Evolutionary conservation across 495 filamentous ascomycete species (phyloP).

Genomic region (Aspergillus haitiensis): DNA sequence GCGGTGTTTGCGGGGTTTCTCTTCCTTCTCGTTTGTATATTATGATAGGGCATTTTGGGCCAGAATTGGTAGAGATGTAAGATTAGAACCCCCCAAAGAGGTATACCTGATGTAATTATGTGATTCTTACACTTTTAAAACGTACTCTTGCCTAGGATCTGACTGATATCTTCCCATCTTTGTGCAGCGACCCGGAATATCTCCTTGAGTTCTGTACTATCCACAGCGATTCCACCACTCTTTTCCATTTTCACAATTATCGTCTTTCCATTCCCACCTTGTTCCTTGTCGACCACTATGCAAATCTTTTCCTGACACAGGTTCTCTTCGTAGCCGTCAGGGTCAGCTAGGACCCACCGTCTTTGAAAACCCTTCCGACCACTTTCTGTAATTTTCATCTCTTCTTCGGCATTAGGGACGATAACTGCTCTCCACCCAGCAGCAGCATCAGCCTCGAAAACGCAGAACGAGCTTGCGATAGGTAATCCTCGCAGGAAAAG

Average conservation of each 20-base stretch:
- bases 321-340: conserved; percentile 85
- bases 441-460: conserved; percentile 67
- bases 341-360: conserved; percentile 80
- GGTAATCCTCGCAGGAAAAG: conserved; percentile 61
- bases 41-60: background rate
- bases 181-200: conserved; percentile 52
- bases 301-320: conserved; percentile 72
- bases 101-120: conserved; percentile 34
- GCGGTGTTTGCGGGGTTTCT: conserved; percentile 8
- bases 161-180: conserved; percentile 57
- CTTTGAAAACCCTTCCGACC: conserved; percentile 43
- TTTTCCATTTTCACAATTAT: conserved; percentile 74
- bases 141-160: conserved; percentile 44
- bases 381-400: conserved; percentile 36
- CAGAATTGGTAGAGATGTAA: background rate
- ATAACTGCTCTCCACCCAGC: conserved; percentile 41
- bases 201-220: conserved; percentile 52
- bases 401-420: conserved; percentile 45
- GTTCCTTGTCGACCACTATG: conserved; percentile 67
- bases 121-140: conserved; percentile 15
- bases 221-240: conserved; percentile 68
- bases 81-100: conserved; percentile 16
- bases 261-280: conserved; percentile 48
- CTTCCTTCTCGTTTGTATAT: background rate
- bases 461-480: conserved; percentile 67